Percentiles rank a stretch among this genome's conserved stretches.
Evolutionary conservation across 768 basidiomycete genomes (phyloP).

Genomic region (Leccinum subtestaceum): DNA sequence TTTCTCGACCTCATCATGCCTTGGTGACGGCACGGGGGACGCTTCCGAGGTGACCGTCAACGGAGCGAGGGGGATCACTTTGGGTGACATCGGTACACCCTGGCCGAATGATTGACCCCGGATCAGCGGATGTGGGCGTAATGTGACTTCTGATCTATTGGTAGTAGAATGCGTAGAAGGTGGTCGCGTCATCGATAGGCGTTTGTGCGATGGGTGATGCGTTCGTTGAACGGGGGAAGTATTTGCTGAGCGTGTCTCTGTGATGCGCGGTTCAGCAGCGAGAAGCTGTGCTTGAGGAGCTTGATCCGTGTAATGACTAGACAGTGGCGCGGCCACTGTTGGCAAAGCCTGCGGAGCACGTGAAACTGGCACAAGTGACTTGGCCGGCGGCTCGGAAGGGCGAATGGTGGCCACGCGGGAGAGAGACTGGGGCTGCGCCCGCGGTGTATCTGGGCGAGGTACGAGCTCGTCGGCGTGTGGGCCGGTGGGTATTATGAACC

Average conservation of each 20-base stretch:
- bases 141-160: conserved; percentile 33
- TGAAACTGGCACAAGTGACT: conserved; percentile 15
- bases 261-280: conserved; percentile 20
- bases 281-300: conserved; percentile 15
- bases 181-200: conserved; percentile 50
- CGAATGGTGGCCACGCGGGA: conserved; percentile 35
- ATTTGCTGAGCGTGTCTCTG: conserved; percentile 37
- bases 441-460: conserved; percentile 30
- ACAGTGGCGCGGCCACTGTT: conserved; percentile 11
- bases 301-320: conserved; percentile 10
- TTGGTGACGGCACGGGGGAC: conserved; percentile 42
- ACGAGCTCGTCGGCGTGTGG: conserved; percentile 17
- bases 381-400: conserved; percentile 24
- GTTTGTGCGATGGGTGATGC: conserved; percentile 37
- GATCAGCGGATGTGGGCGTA: conserved; percentile 76
- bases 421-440: conserved; percentile 30
- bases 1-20: conserved; percentile 21
- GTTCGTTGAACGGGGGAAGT: conserved; percentile 39
- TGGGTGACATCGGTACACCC: conserved; percentile 31
- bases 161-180: conserved; percentile 61
- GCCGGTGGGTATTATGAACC: conserved; percentile 6
- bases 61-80: conserved; percentile 54
- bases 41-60: conserved; percentile 57
- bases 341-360: conserved; percentile 17
- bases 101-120: conserved; percentile 67